These are phyloP conservation scores for Globisporangium megalacanthum DNA, from an alignment of 352 stramenopile genomes.

Conservation along the genomic window DNA sequence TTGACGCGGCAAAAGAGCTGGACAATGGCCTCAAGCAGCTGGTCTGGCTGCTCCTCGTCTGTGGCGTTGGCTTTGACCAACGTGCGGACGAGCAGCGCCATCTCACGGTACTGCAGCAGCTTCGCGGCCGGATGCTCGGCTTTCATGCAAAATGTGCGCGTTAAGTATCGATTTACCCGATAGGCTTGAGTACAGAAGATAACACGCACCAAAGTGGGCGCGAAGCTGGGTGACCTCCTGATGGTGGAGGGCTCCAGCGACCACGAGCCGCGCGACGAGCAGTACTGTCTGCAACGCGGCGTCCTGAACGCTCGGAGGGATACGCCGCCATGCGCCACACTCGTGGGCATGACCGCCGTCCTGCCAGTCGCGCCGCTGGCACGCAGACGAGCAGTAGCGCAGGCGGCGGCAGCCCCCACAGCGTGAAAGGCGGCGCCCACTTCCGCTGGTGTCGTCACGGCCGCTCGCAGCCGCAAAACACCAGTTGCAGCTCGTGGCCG, in stretches of 20 bases:
- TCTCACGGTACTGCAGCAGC: slow-evolving; percentile 39
- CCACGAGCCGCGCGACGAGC: slow-evolving; percentile 40
- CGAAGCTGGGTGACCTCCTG: slow-evolving; percentile 15
- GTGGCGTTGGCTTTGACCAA: slow-evolving; percentile 39
- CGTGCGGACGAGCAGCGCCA: slow-evolving; percentile 53
- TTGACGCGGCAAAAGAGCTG: slow-evolving; percentile 66
- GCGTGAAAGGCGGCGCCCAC: slow-evolving; percentile 17
- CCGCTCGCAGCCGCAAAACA: slow-evolving; percentile 23
- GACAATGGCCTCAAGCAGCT: slow-evolving; percentile 26
- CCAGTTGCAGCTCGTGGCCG: slow-evolving; percentile 39
- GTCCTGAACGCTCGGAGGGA: slow-evolving; percentile 12
- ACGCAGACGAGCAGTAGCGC: slow-evolving; percentile 62
- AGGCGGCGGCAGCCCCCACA: slow-evolving; percentile 54
- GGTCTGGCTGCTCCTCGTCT: not conserved
- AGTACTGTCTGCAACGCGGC: slow-evolving; percentile 41
- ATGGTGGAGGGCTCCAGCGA: slow-evolving; percentile 23
- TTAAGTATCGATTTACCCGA: slow-evolving; percentile 2
- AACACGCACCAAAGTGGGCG: slow-evolving; percentile 30
- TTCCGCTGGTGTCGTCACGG: not conserved
- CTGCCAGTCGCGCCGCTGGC: slow-evolving; percentile 58
- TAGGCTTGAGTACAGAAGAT: no score
- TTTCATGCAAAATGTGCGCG: slow-evolving; percentile 6
- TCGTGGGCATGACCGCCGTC: slow-evolving; percentile 35
- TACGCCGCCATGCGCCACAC: slow-evolving; percentile 37
- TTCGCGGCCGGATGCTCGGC: slow-evolving; percentile 37